These are phyloP conservation scores for Antrodiella citrinella DNA, from an alignment of 768 basidiomycete genomes.

Conservation along the genomic window DNA sequence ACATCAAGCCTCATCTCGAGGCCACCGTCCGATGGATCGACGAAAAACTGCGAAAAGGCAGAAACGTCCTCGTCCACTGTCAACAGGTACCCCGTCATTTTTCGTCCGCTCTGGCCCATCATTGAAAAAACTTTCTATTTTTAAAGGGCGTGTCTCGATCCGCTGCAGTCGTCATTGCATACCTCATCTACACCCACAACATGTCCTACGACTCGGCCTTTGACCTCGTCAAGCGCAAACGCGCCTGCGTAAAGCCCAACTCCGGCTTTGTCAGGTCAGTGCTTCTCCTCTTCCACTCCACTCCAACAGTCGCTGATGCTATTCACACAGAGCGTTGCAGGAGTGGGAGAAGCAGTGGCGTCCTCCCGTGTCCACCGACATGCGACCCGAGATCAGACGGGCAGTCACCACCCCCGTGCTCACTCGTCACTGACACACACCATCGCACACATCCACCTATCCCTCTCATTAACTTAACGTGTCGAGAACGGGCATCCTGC, in stretches of 20 bases:
- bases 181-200: slow-evolving; percentile 65
- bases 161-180: slow-evolving; percentile 70
- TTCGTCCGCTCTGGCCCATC: neutral
- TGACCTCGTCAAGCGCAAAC: slow-evolving; percentile 51
- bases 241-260: slow-evolving; percentile 73
- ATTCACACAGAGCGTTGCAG: slow-evolving; percentile 13
- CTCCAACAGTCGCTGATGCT: neutral
- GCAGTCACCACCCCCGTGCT: neutral
- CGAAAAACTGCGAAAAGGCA: slow-evolving; percentile 45
- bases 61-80: slow-evolving; percentile 71
- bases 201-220: slow-evolving; percentile 66
- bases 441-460: neutral
- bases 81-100: slow-evolving; percentile 51
- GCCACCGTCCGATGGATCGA: slow-evolving; percentile 62
- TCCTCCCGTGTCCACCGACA: slow-evolving; percentile 1
- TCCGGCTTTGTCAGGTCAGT: slow-evolving; percentile 51
- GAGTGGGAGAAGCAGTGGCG: slow-evolving; percentile 25
- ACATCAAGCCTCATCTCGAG: slow-evolving; percentile 63
- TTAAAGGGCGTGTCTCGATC: slow-evolving; percentile 70
- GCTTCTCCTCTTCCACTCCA: neutral
- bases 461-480: neutral
- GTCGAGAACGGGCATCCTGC: neutral
- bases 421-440: neutral
- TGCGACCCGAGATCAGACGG: neutral
- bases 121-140: neutral